Evolutionary conservation across 1,284 basidiomycete species (phyloP), one percentile per base, ranked within the genome.

Genomic region (Vanrija sp.): DNA sequence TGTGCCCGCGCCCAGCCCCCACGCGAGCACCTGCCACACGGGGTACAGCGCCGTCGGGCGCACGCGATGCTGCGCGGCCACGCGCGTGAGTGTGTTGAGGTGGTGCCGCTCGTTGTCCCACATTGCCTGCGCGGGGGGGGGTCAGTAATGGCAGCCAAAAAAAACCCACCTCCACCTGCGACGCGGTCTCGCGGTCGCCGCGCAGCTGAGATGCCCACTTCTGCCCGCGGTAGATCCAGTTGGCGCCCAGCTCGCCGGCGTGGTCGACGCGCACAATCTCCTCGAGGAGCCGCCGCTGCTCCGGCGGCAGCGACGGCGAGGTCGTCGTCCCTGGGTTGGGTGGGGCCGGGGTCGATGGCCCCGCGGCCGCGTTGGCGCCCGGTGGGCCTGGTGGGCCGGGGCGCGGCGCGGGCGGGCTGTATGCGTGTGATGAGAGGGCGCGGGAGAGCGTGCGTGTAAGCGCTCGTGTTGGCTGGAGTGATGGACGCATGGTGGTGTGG

Each of bases 51-150:
- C 64, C 0, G 93, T 96, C 14, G 94, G 94, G 26, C 92, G 83
- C 29, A 92, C 83, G 15, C 80, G 81, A 72, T 97, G 91, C 72
- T 98, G 92, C 3, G 82, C 71, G 60, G 90, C 86, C 28, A 98
- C 77, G 62, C 85, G 86, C 65, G 92, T 83, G 84, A 95, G 90
- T 28, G 93, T 89, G 0, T 79, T 73, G 14, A 97, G 80, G 75
- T 98, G 94, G 75, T 91, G 91, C 78, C 89, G 90, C 78, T 98
- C 94, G 69, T 91, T 92, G 47, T 91, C 85, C 92, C 92, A 97
- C 94, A 98, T 98, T 61, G 89, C 86, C 89, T 95, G 44, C 12
- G 43, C 3, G 19, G 2, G 18, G 42, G n/a, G 18, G 48, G 29
- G 25, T 29, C 15, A 29, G 43, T n/a, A 14, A 15, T 2, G 10